A percentile compares a stretch with the other conserved stretches of the same genome.
These are phyloP conservation scores for Leccinum obscurum DNA, from an alignment of 768 basidiomycete genomes.

Conservation along the genomic window DNA sequence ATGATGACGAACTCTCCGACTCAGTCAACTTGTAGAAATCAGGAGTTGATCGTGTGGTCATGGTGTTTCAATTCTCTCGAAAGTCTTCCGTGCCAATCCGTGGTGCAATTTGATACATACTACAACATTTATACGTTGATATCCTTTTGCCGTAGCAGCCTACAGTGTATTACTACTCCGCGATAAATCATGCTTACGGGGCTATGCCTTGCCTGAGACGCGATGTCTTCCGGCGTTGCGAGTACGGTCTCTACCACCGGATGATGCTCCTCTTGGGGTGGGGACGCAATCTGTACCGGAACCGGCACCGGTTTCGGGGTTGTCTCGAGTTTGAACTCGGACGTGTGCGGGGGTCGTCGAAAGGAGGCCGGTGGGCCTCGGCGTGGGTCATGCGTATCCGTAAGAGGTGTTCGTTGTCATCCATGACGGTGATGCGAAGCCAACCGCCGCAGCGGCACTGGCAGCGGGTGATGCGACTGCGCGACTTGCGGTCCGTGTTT, in stretches of 20 bases:
- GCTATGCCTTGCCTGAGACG: slow-evolving; percentile 14
- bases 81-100: no score
- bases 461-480: slow-evolving; percentile 35
- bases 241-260: slow-evolving; percentile 18
- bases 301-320: slow-evolving; percentile 26
- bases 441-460: slow-evolving; percentile 37
- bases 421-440: slow-evolving; percentile 39
- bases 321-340: slow-evolving; percentile 34
- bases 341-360: slow-evolving; percentile 33
- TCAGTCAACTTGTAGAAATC: no score
- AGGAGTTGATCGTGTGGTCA: no score
- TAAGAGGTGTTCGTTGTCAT: slow-evolving; percentile 35
- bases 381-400: slow-evolving; percentile 39
- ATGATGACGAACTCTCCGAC: no score
- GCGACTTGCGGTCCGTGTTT: slow-evolving; percentile 35
- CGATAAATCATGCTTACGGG: slow-evolving; percentile 22
- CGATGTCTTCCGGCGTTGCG: slow-evolving; percentile 15
- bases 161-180: no score
- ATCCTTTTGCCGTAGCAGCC: no score
- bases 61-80: no score
- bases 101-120: no score
- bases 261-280: slow-evolving; percentile 19
- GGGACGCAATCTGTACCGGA: slow-evolving; percentile 9
- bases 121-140: no score
- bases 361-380: slow-evolving; percentile 35